Evolutionary conservation across 805 yeast species (phyloP).

Genomic region (Kodamaea fukazawae): DNA sequence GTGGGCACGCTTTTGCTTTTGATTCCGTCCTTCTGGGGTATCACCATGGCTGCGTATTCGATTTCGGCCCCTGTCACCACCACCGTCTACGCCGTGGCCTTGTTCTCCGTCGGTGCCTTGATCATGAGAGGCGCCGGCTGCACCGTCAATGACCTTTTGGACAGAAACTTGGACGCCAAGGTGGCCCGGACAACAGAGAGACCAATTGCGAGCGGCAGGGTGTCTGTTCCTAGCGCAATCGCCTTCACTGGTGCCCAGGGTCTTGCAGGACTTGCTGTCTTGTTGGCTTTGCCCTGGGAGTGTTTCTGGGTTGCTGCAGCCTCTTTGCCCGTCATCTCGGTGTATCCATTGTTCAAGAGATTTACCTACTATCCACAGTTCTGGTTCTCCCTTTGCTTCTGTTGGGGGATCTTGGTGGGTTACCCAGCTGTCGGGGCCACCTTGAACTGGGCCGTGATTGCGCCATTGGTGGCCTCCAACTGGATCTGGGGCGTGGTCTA

Average conservation of each 20-base stretch:
- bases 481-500: constrained; percentile 93
- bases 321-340: constrained; percentile 72
- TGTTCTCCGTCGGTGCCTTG: constrained; percentile 81
- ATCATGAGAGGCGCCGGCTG: constrained; percentile 99
- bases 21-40: constrained; percentile 90
- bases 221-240: constrained; percentile 66
- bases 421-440: constrained; percentile 92
- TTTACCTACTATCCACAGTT: constrained; percentile 95
- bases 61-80: constrained; percentile 65
- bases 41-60: constrained; percentile 81
- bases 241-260: constrained; percentile 73
- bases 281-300: constrained; percentile 70
- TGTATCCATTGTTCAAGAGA: constrained; percentile 91
- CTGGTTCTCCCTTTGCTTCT: constrained; percentile 74
- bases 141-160: constrained; percentile 87
- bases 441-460: constrained; percentile 70
- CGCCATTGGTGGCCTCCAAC: constrained; percentile 72
- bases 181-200: constrained; percentile 87
- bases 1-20: constrained; percentile 87
- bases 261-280: constrained; percentile 65
- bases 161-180: constrained; percentile 75
- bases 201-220: constrained; percentile 90
- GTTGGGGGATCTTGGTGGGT: constrained; percentile 93
- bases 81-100: constrained; percentile 57
- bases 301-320: constrained; percentile 82